A percentile compares a stretch with the other conserved stretches of the same genome.
Evolutionary conservation across 805 yeast species (phyloP).

Genomic region (Spathaspora arborariae): DNA sequence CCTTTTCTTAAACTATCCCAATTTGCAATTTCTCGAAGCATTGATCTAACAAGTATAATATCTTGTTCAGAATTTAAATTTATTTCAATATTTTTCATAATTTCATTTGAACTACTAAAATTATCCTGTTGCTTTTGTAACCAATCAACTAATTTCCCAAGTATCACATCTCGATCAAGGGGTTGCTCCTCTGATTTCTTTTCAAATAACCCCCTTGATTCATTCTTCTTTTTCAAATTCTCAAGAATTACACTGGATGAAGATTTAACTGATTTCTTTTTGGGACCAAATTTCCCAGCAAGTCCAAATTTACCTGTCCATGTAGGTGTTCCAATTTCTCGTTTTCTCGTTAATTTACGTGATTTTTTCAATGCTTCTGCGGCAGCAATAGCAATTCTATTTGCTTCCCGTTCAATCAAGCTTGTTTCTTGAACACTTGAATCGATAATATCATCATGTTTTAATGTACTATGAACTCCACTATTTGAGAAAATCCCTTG

Average conservation of each 20-base stretch:
- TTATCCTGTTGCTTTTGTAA: constrained; percentile 31
- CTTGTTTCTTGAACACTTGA: constrained; percentile 48
- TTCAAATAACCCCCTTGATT: constrained; percentile 17
- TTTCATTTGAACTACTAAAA: constrained; percentile 48
- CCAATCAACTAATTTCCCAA: constrained; percentile 38
- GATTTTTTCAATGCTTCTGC: constrained; percentile 59
- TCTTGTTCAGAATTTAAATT: constrained; percentile 40
- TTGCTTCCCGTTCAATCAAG: constrained; percentile 62
- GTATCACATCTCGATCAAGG: constrained; percentile 18
- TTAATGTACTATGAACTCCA: constrained; percentile 69
- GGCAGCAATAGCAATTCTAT: constrained; percentile 49
- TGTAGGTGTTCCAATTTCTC: constrained; percentile 76
- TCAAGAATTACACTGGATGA: constrained; percentile 50
- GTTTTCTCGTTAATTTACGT: constrained; percentile 44
- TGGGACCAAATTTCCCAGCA: constrained; percentile 58
- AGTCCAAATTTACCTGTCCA: constrained; percentile 93
- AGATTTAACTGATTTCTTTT: constrained; percentile 10
- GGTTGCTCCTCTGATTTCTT: constrained; percentile 16
- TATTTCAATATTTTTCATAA: constrained; percentile 35
- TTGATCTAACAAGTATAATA: constrained; percentile 59
- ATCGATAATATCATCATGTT: constrained; percentile 74
- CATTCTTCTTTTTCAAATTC: constrained; percentile 43
- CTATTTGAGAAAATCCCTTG: constrained; percentile 69
- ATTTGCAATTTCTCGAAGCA: constrained; percentile 61
- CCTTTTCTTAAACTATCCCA: constrained; percentile 61